Evolutionary conservation across 441 rosid species (phyloP).

Genomic region (Adansonia rubrostipa): DNA sequence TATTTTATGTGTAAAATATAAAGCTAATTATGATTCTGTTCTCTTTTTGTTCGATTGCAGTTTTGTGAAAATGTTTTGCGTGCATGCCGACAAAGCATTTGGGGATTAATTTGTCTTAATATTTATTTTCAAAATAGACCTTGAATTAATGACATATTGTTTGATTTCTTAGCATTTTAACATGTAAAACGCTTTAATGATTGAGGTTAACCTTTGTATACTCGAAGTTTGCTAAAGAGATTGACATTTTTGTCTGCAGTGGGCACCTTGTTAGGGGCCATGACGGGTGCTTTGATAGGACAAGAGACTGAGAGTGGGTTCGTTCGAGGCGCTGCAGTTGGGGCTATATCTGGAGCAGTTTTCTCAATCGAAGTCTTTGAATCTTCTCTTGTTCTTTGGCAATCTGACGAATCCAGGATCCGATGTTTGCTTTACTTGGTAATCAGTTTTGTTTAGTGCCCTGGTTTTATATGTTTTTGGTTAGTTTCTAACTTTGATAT

Average conservation of each 20-base stretch:
- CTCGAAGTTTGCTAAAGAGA: slow-evolving; percentile 16
- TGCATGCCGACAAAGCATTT: slow-evolving; percentile 11
- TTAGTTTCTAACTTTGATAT: neutral
- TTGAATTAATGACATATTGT: slow-evolving; percentile 17
- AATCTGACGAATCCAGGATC: slow-evolving; percentile 81
- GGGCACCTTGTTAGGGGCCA: slow-evolving; percentile 90
- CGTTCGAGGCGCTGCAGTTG: slow-evolving; percentile 91
- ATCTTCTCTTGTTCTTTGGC: slow-evolving; percentile 88
- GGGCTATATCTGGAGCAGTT: slow-evolving; percentile 97
- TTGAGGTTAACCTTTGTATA: neutral
- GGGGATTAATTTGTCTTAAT: slow-evolving; percentile 21
- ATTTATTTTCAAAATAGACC: slow-evolving; percentile 7
- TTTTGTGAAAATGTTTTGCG: slow-evolving; percentile 14
- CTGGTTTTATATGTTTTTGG: slow-evolving; percentile 8
- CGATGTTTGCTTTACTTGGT: slow-evolving; percentile 92
- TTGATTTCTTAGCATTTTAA: slow-evolving; percentile 19
- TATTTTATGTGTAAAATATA: neutral
- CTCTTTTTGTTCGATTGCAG: slow-evolving; percentile 21
- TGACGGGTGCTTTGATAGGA: slow-evolving; percentile 97
- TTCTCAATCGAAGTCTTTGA: slow-evolving; percentile 96
- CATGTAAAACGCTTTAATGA: neutral
- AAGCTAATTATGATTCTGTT: neutral
- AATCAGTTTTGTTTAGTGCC: slow-evolving; percentile 33
- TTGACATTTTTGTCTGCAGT: slow-evolving; percentile 52
- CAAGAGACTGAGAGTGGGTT: slow-evolving; percentile 99